Conservation (phyloP, 1,284 basidiomycete species). For the Trametes polyzona region DNA sequence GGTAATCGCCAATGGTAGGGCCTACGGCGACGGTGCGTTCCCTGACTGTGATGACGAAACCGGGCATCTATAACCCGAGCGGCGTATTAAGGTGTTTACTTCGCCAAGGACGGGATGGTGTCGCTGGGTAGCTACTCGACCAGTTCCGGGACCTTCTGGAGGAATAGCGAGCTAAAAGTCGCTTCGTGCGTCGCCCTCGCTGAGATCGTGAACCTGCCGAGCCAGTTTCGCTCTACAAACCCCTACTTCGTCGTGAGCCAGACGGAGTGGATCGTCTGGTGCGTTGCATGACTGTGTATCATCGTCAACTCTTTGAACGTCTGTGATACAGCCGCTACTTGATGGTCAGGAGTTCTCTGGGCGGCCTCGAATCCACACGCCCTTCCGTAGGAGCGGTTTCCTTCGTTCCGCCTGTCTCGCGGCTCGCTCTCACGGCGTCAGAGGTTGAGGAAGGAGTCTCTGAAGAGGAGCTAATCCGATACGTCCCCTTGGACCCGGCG, state of each 20-base stretch:
- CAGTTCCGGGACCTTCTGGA: slow-evolving; percentile 45
- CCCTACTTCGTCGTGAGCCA: slow-evolving; percentile 61
- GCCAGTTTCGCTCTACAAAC: slow-evolving; percentile 48
- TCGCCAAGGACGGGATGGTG: slow-evolving; percentile 55
- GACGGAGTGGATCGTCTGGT: slow-evolving; percentile 71
- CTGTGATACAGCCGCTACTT: slow-evolving; percentile 55
- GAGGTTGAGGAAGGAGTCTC: neutral
- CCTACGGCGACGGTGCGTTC: slow-evolving; percentile 58
- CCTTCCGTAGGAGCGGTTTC: too few species aligned
- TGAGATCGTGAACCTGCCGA: slow-evolving; percentile 61
- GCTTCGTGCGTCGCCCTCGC: slow-evolving; percentile 57
- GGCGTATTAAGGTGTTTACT: slow-evolving; percentile 61
- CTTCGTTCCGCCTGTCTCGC: too few species aligned
- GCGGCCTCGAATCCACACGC: too few species aligned
- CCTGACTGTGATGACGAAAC: too few species aligned
- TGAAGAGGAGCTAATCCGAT: slow-evolving; percentile 35
- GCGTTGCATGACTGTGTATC: slow-evolving; percentile 23
- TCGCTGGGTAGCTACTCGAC: slow-evolving; percentile 51
- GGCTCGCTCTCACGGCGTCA: too few species aligned
- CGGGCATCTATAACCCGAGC: too few species aligned
- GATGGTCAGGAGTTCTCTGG: slow-evolving; percentile 42
- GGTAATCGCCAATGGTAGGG: slow-evolving; percentile 52
- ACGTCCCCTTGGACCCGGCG: slow-evolving; percentile 47
- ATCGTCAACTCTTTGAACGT: neutral
- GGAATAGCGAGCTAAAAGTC: slow-evolving; percentile 48